A percentile compares a stretch with the other conserved stretches of the same genome.
These are phyloP conservation scores for Backusella circina DNA, from an alignment of 192 early-diverging fungal genomes.

Conservation along the genomic window DNA sequence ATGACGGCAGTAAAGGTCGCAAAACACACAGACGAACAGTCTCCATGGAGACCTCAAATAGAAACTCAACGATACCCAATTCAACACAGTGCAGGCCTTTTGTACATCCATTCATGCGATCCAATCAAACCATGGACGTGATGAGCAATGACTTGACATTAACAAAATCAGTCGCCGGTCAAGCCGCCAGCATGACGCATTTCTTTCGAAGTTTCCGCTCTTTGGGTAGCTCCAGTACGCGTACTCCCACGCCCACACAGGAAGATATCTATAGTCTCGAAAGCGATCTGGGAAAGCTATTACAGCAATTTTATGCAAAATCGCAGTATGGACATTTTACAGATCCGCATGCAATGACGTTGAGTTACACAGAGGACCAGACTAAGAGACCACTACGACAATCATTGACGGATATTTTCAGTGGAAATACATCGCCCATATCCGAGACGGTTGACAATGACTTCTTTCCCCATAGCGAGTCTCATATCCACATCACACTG, in stretches of 20 bases:
- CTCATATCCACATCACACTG: neutral
- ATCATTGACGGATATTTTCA: neutral
- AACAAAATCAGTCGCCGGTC: neutral
- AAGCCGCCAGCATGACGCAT: conserved; percentile 7
- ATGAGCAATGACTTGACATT: neutral
- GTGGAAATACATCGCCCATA: neutral
- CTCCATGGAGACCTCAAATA: neutral
- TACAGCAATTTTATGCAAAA: neutral
- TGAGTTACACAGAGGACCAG: neutral
- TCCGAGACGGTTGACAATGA: neutral
- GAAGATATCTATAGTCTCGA: conserved; percentile 27
- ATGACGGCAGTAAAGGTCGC: neutral
- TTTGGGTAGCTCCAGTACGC: neutral
- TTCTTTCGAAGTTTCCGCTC: neutral
- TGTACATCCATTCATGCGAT: neutral
- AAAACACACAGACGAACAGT: neutral
- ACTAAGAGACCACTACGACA: neutral
- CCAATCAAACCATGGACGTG: neutral
- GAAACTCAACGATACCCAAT: neutral
- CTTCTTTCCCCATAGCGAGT: neutral
- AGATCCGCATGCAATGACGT: neutral
- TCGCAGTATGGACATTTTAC: conserved; percentile 9
- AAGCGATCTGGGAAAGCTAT: conserved; percentile 17
- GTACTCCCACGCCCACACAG: conserved; percentile 22
- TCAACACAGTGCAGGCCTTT: neutral